phyloP scores from a whole-genome alignment of 2,329 filamentous ascomycete genomes.

The Venturia aucupariae region DNA sequence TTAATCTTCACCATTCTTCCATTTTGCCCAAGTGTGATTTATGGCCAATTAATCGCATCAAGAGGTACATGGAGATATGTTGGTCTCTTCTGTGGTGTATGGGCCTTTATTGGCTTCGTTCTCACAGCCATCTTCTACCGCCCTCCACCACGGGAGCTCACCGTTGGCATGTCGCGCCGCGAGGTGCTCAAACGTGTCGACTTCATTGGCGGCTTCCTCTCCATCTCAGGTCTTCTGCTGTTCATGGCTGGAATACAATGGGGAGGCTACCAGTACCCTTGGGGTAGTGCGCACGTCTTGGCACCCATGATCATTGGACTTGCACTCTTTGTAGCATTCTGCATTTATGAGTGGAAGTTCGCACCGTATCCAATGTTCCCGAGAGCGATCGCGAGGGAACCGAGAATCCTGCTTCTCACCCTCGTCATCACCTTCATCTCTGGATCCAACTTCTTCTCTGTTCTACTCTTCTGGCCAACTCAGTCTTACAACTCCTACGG shows the following conservation, averaged over 20 bases:
- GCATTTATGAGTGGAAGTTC: slow-evolving; percentile 29
- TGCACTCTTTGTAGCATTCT: slow-evolving; percentile 29
- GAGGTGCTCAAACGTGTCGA: slow-evolving; percentile 41
- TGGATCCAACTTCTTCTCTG: slow-evolving; percentile 27
- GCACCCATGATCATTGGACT: slow-evolving; percentile 34
- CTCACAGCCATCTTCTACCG: slow-evolving; percentile 45
- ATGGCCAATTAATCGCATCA: slow-evolving; percentile 47
- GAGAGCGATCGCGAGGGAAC: slow-evolving; percentile 23
- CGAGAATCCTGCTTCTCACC: slow-evolving; percentile 25
- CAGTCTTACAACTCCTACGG: slow-evolving; percentile 28
- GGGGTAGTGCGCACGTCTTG: slow-evolving; percentile 31
- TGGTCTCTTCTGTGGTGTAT: slow-evolving; percentile 43
- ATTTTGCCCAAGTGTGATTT: slow-evolving; percentile 54
- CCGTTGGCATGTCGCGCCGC: slow-evolving; percentile 29
- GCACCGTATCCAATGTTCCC: slow-evolving; percentile 39
- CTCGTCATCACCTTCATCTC: slow-evolving; percentile 27
- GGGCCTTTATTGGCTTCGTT: slow-evolving; percentile 43
- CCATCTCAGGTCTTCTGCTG: slow-evolving; percentile 40
- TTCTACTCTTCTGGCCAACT: slow-evolving; percentile 28
- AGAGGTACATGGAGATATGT: slow-evolving; percentile 46
- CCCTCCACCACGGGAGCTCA: slow-evolving; percentile 40
- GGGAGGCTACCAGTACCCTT: slow-evolving; percentile 29
- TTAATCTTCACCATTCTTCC: slow-evolving; percentile 54
- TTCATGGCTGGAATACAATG: slow-evolving; percentile 42
- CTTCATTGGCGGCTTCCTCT: slow-evolving; percentile 42